Base-by-base conservation (phyloP, 2,329 filamentous ascomycete genomes). In the Neonectria magnoliae region DNA sequence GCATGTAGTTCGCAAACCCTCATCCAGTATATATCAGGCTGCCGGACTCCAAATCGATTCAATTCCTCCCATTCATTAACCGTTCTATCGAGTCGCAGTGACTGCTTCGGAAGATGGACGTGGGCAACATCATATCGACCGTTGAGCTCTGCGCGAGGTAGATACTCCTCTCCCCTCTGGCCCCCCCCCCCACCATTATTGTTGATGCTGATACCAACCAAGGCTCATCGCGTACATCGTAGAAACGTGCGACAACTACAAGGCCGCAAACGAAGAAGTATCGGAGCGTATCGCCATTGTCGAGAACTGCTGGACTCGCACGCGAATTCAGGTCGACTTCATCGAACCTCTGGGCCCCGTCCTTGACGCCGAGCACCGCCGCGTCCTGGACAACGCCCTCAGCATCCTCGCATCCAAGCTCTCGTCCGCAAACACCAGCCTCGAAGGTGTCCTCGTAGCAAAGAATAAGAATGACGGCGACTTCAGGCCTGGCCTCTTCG, bases 371-470 rank as follows among this genome's bases (percentile, higher is more conserved):
- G 57, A 54, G 5, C 57, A 54, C 31, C 41, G 25, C 31, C 57
- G 57, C 41, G 50, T 54, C 48, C 25, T 60, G 29, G 48, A 60
- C 50, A 47, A 48, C 11, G 57, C 53, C 29, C 57, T 60, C 41
- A 41, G 50, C 50, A 47, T 60, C 18, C 31, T 60, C 11, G 57
- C 50, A 16, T 11, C 20, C 29, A 60, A 45, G 41, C 20, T 60
- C 20, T 53, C 50, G 10, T 20, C 41, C 9, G 57, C 57, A 14
- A 51, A 20, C 29, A 27, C 20, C 22, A 55, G n/a, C 42, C 31
- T 60, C 41, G 31, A 48, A 22, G 44, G 44, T 25, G 51, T 60
- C 14, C 51, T 60, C n/a, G 16, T 20, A 29, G 57, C 57, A 29
- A 45, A 20, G 38, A 51, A 61, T 18, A 45, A 41, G 11, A 20